phyloP scores from a whole-genome alignment of 2,329 filamentous ascomycete species.

The Gaeumannomyces sp. region DNA sequence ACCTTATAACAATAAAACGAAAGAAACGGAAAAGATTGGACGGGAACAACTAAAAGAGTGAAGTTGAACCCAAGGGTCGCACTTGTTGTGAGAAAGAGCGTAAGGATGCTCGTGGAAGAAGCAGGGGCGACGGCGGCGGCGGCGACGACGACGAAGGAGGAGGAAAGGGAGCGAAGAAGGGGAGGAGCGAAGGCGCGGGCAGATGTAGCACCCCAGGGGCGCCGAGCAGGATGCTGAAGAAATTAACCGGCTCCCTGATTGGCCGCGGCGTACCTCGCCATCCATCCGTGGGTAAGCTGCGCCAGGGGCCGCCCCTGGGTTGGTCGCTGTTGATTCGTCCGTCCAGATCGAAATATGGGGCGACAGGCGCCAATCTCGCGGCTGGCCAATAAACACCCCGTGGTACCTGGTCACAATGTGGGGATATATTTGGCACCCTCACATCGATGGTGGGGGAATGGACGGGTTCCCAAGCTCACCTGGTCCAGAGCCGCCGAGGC shows the following conservation, averaged over 20 bases:
- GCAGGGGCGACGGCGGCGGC: background rate
- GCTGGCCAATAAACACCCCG: background rate
- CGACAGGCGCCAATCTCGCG: slow-evolving; percentile 5
- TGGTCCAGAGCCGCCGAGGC: background rate
- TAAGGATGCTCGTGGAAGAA: slow-evolving; percentile 2
- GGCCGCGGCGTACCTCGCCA: background rate
- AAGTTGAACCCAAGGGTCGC: slow-evolving; percentile 33
- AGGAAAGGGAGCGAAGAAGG: slow-evolving; percentile 21
- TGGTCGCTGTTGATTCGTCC: slow-evolving; percentile 4
- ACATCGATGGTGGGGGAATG: background rate
- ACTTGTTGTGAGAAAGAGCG: slow-evolving; percentile 2
- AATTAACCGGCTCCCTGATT: slow-evolving; percentile 2
- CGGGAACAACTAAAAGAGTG: slow-evolving; percentile 41
- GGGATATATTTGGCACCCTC: background rate
- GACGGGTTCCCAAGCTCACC: background rate
- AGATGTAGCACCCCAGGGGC: slow-evolving; percentile 4
- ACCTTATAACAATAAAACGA: slow-evolving; percentile 2
- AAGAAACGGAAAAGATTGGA: slow-evolving; percentile 35
- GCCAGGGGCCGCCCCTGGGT: background rate
- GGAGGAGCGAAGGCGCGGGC: slow-evolving; percentile 29
- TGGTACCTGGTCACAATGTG: background rate
- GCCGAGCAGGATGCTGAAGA: slow-evolving; percentile 2
- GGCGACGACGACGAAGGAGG: background rate
- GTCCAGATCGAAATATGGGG: slow-evolving; percentile 1
- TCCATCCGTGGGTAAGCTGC: background rate